Conservation (phyloP, 148 eudicot genomes). For the Talinum fruticosum region DNA sequence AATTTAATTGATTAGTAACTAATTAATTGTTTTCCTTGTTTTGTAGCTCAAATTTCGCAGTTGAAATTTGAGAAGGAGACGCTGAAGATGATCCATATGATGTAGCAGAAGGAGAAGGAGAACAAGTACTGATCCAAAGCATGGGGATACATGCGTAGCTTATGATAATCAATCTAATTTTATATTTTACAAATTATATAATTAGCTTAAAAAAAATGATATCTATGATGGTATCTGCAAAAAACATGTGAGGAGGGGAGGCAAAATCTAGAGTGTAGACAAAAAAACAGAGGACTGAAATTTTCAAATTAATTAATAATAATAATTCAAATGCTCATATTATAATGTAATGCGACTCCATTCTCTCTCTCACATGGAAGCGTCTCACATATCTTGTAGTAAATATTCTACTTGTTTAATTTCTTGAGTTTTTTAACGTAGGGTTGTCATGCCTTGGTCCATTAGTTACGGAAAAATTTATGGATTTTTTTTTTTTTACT, state of each 20-base stretch:
- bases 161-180: neutral
- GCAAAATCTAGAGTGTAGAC: constrained; percentile 9
- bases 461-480: neutral
- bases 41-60: neutral
- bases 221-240: neutral
- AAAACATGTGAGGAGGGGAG: constrained; percentile 19
- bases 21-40: neutral
- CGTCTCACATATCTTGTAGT: constrained; percentile 3
- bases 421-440: constrained; percentile 11
- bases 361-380: constrained; percentile 13
- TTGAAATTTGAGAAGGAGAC: constrained; percentile 5
- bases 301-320: neutral
- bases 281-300: constrained; percentile 5
- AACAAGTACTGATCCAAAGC: neutral
- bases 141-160: neutral
- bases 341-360: neutral
- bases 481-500: neutral
- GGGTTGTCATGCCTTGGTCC: constrained; percentile 6
- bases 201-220: no score
- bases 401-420: neutral
- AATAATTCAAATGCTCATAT: constrained; percentile 1
- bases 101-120: neutral
- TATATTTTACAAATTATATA: neutral
- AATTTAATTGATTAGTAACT: neutral
- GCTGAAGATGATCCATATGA: neutral